A percentile compares a stretch with the other conserved stretches of the same genome.
Evolutionary conservation across 1,139 yeast genomes (phyloP).

Genomic region (Debaryomyces fabryi): DNA sequence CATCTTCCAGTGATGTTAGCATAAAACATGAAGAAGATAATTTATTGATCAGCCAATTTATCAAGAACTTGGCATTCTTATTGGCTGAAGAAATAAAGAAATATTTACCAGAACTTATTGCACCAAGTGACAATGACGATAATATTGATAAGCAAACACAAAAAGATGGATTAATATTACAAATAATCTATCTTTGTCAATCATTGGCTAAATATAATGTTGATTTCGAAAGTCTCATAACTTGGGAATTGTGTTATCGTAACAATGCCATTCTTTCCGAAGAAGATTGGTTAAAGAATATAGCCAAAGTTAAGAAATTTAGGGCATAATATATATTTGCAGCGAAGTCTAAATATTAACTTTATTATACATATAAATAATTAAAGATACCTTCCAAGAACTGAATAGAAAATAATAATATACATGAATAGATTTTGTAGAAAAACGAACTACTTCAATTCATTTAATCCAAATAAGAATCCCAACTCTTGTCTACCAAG

Average conservation of each 20-base stretch:
- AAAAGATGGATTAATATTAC: slow-evolving; percentile 67
- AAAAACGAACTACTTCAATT: slow-evolving; percentile 13
- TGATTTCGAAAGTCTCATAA: slow-evolving; percentile 57
- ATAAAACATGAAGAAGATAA: slow-evolving; percentile 25
- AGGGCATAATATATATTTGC: slow-evolving; percentile 18
- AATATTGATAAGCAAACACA: slow-evolving; percentile 43
- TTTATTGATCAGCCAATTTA: slow-evolving; percentile 35
- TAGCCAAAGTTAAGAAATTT: slow-evolving; percentile 41
- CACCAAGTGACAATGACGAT: slow-evolving; percentile 23
- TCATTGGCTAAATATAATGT: slow-evolving; percentile 71
- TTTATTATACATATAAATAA: background rate
- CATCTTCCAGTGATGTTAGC: slow-evolving; percentile 14
- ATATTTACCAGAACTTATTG: slow-evolving; percentile 30
- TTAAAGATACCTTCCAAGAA: slow-evolving; percentile 1
- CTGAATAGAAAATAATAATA: background rate
- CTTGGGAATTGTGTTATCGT: slow-evolving; percentile 38
- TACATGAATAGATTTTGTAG: background rate
- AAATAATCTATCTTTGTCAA: slow-evolving; percentile 74
- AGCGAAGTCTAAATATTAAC: background rate
- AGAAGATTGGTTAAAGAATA: slow-evolving; percentile 39
- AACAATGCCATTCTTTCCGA: slow-evolving; percentile 25
- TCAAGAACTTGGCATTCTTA: slow-evolving; percentile 33
- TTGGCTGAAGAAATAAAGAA: slow-evolving; percentile 29
- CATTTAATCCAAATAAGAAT: slow-evolving; percentile 73
- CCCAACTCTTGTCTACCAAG: slow-evolving; percentile 75